A percentile compares a stretch with the other conserved stretches of the same genome.
Evolutionary conservation across 345 rosid genomes (phyloP).

Genomic region (Citrus hindsii): DNA sequence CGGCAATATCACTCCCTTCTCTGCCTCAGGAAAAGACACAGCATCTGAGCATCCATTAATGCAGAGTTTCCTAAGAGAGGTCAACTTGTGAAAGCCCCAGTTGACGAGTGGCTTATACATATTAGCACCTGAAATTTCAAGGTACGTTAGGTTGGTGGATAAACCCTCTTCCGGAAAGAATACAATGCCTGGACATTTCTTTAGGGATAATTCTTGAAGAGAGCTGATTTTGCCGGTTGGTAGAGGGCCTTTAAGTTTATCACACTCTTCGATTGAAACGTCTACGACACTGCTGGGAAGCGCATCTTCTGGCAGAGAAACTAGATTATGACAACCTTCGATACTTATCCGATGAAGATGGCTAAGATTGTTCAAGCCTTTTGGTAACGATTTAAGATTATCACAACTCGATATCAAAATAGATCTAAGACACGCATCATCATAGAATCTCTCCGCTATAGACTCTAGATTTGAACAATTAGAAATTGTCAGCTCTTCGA

Average conservation of each 20-base stretch:
- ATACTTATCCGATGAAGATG: background rate
- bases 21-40: background rate
- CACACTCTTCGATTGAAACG: too few species aligned
- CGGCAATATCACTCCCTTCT: background rate
- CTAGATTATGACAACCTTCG: too few species aligned
- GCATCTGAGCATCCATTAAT: background rate
- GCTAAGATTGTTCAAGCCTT: too few species aligned
- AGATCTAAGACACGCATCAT: too few species aligned
- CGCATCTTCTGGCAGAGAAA: too few species aligned
- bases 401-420: too few species aligned
- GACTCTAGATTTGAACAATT: too few species aligned
- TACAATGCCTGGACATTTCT: background rate
- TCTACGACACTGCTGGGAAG: too few species aligned
- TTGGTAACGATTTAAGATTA: too few species aligned
- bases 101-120: background rate
- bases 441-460: too few species aligned
- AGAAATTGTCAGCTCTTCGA: too few species aligned
- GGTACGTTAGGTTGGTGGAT: background rate
- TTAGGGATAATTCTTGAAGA: background rate
- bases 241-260: too few species aligned
- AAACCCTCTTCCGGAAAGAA: background rate
- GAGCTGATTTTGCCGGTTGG: background rate
- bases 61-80: background rate
- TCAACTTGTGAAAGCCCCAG: constrained; percentile 9
- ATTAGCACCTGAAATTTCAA: background rate